Conservation (phyloP, 148 eudicot genomes). For the Nyssa sinensis region DNA sequence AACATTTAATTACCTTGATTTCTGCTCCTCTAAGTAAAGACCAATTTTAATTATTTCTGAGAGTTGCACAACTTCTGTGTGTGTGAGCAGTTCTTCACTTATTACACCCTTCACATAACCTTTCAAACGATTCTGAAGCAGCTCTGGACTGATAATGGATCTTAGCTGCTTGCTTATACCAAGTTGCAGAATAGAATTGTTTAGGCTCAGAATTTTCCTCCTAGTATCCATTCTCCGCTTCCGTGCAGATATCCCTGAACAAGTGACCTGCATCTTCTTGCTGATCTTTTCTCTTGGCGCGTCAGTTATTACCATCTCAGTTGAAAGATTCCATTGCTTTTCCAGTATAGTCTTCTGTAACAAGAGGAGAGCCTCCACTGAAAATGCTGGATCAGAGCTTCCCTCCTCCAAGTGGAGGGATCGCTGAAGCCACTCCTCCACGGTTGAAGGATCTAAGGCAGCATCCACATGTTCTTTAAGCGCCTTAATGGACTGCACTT, state of each 20-base stretch:
- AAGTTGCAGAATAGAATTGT: constrained; percentile 20
- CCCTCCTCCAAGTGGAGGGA: constrained; percentile 39
- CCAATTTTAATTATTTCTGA: constrained; percentile 73
- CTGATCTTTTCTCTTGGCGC: constrained; percentile 20
- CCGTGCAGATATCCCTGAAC: constrained; percentile 75
- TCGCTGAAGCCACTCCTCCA: constrained; percentile 36
- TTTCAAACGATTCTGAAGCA: constrained; percentile 54
- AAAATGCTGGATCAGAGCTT: constrained; percentile 34
- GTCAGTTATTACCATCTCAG: constrained; percentile 29
- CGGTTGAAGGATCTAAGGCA: constrained; percentile 35
- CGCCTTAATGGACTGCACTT: constrained; percentile 52
- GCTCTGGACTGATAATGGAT: constrained; percentile 56
- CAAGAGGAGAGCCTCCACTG: constrained; percentile 73
- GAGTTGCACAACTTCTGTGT: constrained; percentile 72
- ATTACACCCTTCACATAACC: constrained; percentile 81
- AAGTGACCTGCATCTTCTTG: constrained; percentile 41
- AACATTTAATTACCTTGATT: constrained; percentile 51
- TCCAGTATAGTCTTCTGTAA: constrained; percentile 84
- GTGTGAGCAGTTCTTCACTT: constrained; percentile 61
- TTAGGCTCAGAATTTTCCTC: constrained; percentile 31
- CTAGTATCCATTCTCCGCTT: constrained; percentile 58
- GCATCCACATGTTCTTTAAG: constrained; percentile 50
- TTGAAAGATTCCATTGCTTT: constrained; percentile 81
- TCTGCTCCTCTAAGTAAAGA: constrained; percentile 63
- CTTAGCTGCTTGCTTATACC: constrained; percentile 31